A percentile compares a stretch with the other conserved stretches of the same genome.
These are phyloP conservation scores for Acidiella bohemica DNA, from an alignment of 495 filamentous ascomycete genomes.

Conservation along the genomic window DNA sequence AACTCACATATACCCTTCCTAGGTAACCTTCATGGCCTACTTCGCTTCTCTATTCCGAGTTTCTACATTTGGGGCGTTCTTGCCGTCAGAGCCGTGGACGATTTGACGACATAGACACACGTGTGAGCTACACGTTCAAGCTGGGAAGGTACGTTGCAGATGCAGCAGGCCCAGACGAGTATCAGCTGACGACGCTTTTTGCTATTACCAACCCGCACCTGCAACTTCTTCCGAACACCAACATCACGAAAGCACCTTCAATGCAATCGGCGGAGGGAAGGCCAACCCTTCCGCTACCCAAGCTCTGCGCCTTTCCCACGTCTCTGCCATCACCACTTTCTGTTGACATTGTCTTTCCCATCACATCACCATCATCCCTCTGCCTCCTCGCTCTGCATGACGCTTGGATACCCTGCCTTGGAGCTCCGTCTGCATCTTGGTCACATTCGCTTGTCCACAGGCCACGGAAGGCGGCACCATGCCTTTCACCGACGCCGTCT, in stretches of 20 bases:
- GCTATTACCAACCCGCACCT: not conserved
- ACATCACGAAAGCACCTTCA: not conserved
- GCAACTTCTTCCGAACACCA: slow-evolving; percentile 6
- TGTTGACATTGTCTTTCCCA: too few species aligned
- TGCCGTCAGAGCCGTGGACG: too few species aligned
- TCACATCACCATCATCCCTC: slow-evolving; percentile 3
- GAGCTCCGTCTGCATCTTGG: too few species aligned
- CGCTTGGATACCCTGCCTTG: slow-evolving; percentile 14
- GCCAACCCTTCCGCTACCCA: slow-evolving; percentile 1
- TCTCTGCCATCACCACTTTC: too few species aligned
- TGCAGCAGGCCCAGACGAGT: not conserved
- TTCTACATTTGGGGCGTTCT: too few species aligned
- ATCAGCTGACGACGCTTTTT: not conserved
- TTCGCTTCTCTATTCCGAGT: too few species aligned
- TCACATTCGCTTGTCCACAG: slow-evolving; percentile 12
- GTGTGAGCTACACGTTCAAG: too few species aligned
- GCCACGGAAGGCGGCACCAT: slow-evolving; percentile 26
- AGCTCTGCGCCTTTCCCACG: slow-evolving; percentile 1
- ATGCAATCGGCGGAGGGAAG: slow-evolving; percentile 4
- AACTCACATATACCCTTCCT: slow-evolving; percentile 6
- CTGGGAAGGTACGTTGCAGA: not conserved
- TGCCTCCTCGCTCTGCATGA: too few species aligned
- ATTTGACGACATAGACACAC: too few species aligned
- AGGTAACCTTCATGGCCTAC: too few species aligned
- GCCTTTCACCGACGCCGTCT: slow-evolving; percentile 29